These are phyloP conservation scores for Galium porrigens DNA, from an alignment of 305 asterid genomes.

Conservation along the genomic window DNA sequence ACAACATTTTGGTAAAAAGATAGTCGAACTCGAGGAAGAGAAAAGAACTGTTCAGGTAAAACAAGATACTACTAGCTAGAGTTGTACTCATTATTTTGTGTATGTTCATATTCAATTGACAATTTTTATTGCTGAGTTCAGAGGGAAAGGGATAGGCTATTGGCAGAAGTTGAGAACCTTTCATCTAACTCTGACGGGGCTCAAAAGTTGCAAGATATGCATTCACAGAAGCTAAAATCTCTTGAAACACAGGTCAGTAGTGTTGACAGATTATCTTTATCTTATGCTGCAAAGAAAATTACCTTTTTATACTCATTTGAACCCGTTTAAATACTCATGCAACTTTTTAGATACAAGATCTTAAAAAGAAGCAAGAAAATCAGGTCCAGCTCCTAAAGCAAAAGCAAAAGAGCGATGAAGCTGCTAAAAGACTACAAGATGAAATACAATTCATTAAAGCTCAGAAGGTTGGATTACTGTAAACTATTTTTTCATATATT, in stretches of 20 bases:
- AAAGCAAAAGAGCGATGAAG: constrained; percentile 97
- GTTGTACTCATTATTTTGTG: neutral
- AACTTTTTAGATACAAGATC: constrained; percentile 68
- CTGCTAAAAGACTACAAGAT: constrained; percentile 80
- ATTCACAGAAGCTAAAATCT: constrained; percentile 64
- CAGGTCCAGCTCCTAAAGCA: constrained; percentile 90
- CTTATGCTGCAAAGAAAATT: neutral
- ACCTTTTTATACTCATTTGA: constrained; percentile 6
- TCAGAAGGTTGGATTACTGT: constrained; percentile 52
- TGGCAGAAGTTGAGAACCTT: constrained; percentile 87
- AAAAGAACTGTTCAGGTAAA: constrained; percentile 77
- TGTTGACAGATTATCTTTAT: neutral
- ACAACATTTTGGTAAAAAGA: constrained; percentile 91
- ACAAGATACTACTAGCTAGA: neutral
- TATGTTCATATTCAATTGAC: constrained; percentile 11
- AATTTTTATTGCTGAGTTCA: constrained; percentile 24
- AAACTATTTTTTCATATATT: constrained; percentile 9
- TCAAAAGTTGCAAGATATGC: constrained; percentile 74
- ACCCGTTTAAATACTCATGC: neutral
- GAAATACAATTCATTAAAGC: constrained; percentile 95
- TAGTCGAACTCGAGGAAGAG: constrained; percentile 94
- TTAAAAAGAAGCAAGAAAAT: constrained; percentile 87
- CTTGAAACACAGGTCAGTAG: constrained; percentile 74
- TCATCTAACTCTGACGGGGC: constrained; percentile 84
- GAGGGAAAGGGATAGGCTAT: constrained; percentile 72